Evolutionary conservation across 306 rosid genomes (phyloP).

Genomic region (Ziziphus jujuba): DNA sequence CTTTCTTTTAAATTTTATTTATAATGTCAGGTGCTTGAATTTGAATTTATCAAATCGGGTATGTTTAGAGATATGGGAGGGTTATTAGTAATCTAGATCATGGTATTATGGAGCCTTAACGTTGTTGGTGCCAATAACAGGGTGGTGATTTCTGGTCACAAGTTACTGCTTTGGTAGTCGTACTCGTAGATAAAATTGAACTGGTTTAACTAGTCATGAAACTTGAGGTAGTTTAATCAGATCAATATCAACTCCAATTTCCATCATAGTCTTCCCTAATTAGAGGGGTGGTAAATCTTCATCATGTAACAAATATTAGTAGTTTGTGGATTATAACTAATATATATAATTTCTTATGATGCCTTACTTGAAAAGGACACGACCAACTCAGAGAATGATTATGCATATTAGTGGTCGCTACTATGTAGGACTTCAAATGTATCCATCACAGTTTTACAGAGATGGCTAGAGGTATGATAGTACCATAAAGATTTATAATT

Average conservation of each 20-base stretch:
- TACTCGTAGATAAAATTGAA: not conserved
- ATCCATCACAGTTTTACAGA: not conserved
- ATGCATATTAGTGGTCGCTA: not conserved
- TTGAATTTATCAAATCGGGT: not conserved
- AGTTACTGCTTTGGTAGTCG: not conserved
- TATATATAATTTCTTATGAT: not conserved
- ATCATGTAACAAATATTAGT: not conserved
- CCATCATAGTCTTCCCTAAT: not conserved
- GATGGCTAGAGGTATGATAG: not conserved
- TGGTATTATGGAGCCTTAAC: too few species aligned
- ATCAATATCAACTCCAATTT: not conserved
- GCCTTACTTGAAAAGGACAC: not conserved
- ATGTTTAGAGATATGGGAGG: too few species aligned
- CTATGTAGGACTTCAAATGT: not conserved
- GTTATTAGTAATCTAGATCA: too few species aligned
- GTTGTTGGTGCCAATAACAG: not conserved
- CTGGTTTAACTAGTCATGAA: too few species aligned
- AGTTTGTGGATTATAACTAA: not conserved
- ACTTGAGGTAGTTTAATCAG: too few species aligned
- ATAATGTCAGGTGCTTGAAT: slow-evolving; percentile 13
- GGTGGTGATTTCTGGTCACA: not conserved
- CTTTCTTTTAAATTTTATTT: too few species aligned
- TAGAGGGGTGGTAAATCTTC: not conserved
- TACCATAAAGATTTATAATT: not conserved
- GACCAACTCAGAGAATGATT: not conserved